A percentile compares a stretch with the other conserved stretches of the same genome.
These are phyloP conservation scores for Prunus davidiana DNA, from an alignment of 306 rosid species.

Conservation along the genomic window DNA sequence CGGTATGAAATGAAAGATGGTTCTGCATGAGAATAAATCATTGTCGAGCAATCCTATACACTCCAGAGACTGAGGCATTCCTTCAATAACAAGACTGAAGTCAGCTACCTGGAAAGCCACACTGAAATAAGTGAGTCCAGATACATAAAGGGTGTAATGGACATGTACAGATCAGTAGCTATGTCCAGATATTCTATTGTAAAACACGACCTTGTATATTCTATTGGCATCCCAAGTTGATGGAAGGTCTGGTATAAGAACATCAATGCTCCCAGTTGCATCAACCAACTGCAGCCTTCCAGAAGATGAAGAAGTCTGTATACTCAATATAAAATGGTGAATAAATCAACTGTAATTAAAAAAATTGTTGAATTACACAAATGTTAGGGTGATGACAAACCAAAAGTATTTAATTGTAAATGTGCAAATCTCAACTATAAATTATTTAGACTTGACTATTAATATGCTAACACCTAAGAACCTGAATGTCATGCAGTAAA, in stretches of 20 bases:
- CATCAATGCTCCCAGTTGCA: conserved; percentile 77
- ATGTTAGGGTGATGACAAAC: not conserved
- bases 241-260: conserved; percentile 83
- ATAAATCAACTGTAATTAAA: conserved; percentile 9
- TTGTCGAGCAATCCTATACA: conserved; percentile 27
- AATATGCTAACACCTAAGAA: not conserved
- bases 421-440: conserved; percentile 1
- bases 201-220: conserved; percentile 62
- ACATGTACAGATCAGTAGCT: not conserved
- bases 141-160: conserved; percentile 15
- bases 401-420: not conserved
- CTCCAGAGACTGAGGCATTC: conserved; percentile 39
- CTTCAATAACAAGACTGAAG: conserved; percentile 64
- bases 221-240: conserved; percentile 51
- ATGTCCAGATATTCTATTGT: not conserved
- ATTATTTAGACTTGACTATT: not conserved
- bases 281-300: conserved; percentile 85
- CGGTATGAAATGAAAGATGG: conserved; percentile 46
- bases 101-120: conserved; percentile 57
- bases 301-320: conserved; percentile 59
- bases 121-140: conserved; percentile 25
- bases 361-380: conserved; percentile 11
- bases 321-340: conserved; percentile 12
- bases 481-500: not conserved
- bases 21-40: conserved; percentile 57